Conservation (phyloP, 129 eudicot species). For the Silybum marianum region DNA sequence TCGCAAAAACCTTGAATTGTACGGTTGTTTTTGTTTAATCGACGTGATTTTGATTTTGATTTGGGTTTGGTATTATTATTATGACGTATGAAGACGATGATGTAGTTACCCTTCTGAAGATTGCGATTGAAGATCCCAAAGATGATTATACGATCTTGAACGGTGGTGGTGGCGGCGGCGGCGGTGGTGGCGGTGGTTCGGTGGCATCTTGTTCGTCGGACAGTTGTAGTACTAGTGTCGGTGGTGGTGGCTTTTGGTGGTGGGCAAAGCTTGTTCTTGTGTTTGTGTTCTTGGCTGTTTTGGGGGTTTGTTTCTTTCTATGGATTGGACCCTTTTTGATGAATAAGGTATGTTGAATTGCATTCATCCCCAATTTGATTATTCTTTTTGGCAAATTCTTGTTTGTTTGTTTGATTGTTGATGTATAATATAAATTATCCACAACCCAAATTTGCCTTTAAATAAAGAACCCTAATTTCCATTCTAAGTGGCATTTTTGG, state of each 20-base stretch:
- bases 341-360: conserved; percentile 65
- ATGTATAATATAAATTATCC: not conserved
- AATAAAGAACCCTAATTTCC: not conserved
- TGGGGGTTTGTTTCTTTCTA: conserved; percentile 68
- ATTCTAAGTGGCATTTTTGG: not conserved
- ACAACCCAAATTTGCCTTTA: not conserved
- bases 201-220: conserved; percentile 13
- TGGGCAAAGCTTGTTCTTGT: conserved; percentile 79
- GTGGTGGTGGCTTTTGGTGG: conserved; percentile 61
- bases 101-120: conserved; percentile 31
- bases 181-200: conserved; percentile 31
- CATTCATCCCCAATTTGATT: not conserved
- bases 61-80: not conserved
- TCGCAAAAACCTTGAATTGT: conserved; percentile 16
- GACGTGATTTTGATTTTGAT: not conserved
- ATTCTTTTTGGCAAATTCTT: not conserved
- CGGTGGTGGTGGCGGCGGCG: conserved; percentile 33
- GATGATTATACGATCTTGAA: conserved; percentile 54
- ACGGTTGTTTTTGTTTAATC: not conserved
- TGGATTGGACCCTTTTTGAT: conserved; percentile 91
- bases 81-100: conserved; percentile 33
- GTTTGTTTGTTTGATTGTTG: not conserved
- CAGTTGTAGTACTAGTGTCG: not conserved
- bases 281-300: conserved; percentile 52
- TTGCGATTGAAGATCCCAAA: conserved; percentile 38